These are phyloP conservation scores for Russula earlei DNA, from an alignment of 768 basidiomycete species.

Conservation along the genomic window DNA sequence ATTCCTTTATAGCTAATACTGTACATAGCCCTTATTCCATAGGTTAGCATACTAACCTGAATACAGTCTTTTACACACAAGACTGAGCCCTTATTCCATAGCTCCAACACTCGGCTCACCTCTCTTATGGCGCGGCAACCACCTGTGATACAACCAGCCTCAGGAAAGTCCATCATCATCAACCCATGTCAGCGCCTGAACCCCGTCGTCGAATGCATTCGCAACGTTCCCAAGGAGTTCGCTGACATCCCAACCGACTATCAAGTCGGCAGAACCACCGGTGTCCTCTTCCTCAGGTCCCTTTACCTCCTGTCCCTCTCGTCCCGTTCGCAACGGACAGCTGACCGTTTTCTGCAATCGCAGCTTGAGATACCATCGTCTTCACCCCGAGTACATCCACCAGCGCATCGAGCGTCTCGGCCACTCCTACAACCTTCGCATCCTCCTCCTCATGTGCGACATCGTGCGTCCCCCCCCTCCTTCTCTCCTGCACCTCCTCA, in stretches of 20 bases:
- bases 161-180: constrained; percentile 29
- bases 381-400: constrained; percentile 97
- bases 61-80: too few relatives aligned
- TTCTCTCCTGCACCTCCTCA: neutral
- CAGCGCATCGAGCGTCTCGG: constrained; percentile 82
- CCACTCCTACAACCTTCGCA: constrained; percentile 68
- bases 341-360: neutral
- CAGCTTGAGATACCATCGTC: constrained; percentile 88
- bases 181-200: constrained; percentile 57
- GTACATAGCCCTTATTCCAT: too few relatives aligned
- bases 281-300: constrained; percentile 86
- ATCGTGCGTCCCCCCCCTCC: constrained; percentile 48
- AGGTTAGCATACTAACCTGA: too few relatives aligned
- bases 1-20: neutral
- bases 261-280: constrained; percentile 90
- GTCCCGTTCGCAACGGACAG: neutral
- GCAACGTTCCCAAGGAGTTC: constrained; percentile 88
- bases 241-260: constrained; percentile 91
- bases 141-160: constrained; percentile 27
- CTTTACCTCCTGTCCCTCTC: neutral
- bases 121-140: constrained; percentile 23
- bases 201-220: constrained; percentile 76
- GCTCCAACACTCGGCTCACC: too few relatives aligned
- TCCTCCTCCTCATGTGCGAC: constrained; percentile 86
- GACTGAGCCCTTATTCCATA: too few relatives aligned